Evolutionary conservation across 2,329 filamentous ascomycete genomes (phyloP), one percentile per base, ranked within the genome.

Genomic region (Aspergillus novofumigatus): DNA sequence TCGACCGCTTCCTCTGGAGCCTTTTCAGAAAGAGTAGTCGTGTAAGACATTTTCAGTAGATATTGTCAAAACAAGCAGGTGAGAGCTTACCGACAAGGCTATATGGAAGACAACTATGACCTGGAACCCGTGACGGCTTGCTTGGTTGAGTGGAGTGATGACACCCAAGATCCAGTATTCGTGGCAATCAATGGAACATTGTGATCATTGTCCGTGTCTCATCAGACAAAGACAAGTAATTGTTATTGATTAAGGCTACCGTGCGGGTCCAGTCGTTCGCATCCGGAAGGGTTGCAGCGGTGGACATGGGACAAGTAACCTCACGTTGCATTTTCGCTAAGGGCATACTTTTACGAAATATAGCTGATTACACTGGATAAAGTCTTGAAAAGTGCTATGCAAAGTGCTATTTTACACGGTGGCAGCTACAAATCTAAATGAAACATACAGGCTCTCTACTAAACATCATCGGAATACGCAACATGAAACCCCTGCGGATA

Each of bases 401-500:
- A n/a, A n/a, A n/a, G n/a, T n/a, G n/a, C 14, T 35, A 47, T 21
- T 53, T 23, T 17, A 50, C 9, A 23, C 14, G 50, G 25, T 52
- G 45, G 45, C 6, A 49, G 48, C 14, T 11, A 51, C 49, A 9
- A 8, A 11, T 23, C 8, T 38, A 49, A 51, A 35, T 11, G 3
- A 28, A n/a, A 29, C 21, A 20, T 50, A 53, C 14, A 49, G 54
- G n/a, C 23, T 14, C 23, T 14, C 20, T n/a, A 28, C 14, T 42
- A 23, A 49, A 52, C 41, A 41, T 35, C 4, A 1, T 49, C 32
- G 48, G 48, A 21, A 55, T 49, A 26, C 48, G 52, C 29, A 35
- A 67, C 59, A 32, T 66, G 53, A 51, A 59, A 61, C 9, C 65
- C 65, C 17, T 51, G 47, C 23, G 65, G 65, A 57, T 67, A 66